Conservation (phyloP, 176 grass and related monocot genomes). For the Zoysia pacifica region DNA sequence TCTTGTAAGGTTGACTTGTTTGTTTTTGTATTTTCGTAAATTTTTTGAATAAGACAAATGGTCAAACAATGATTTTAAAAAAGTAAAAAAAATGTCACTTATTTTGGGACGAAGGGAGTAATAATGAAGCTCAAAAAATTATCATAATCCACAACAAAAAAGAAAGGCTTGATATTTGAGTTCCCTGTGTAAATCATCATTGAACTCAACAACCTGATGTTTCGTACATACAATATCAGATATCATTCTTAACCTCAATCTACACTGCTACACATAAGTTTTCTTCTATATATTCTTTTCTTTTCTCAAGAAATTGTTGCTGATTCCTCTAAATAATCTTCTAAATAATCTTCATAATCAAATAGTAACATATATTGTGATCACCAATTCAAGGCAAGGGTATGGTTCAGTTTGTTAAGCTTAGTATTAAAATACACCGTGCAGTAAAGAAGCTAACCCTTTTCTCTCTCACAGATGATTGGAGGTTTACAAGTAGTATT, state of each 20-base stretch:
- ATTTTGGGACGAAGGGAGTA: too few relatives aligned
- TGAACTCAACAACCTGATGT: neutral
- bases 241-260: neutral
- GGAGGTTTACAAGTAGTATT: constrained; percentile 17
- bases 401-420: neutral
- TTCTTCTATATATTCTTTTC: neutral
- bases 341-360: constrained; percentile 13
- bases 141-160: neutral
- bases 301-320: neutral
- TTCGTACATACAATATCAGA: neutral
- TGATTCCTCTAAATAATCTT: neutral
- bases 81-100: too few relatives aligned
- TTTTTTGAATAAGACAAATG: too few relatives aligned
- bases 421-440: neutral
- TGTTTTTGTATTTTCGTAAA: too few relatives aligned
- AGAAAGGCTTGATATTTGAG: neutral
- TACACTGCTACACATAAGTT: neutral
- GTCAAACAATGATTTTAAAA: too few relatives aligned
- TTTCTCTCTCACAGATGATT: constrained; percentile 13
- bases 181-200: neutral
- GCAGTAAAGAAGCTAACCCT: too few relatives aligned
- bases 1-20: too few relatives aligned
- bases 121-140: neutral
- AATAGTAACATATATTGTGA: neutral
- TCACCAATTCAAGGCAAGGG: neutral